These are phyloP conservation scores for Sugiyamaella neomexicana DNA, from an alignment of 1,139 yeast genomes.

Conservation along the genomic window DNA sequence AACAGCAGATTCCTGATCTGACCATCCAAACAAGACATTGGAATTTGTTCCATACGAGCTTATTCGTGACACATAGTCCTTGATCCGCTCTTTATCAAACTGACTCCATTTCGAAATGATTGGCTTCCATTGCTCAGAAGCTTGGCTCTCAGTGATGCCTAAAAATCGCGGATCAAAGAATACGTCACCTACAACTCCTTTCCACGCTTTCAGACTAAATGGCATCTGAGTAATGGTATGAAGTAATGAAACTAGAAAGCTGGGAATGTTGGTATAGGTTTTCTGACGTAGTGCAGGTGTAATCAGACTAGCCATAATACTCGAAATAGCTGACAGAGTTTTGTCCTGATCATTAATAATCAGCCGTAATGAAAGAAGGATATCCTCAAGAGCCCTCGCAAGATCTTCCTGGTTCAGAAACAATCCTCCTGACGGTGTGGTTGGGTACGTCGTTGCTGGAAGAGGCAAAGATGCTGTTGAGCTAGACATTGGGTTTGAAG, in stretches of 20 bases:
- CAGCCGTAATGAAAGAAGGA: slow-evolving; percentile 45
- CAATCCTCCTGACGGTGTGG: background rate
- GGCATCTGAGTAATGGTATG: slow-evolving; percentile 29
- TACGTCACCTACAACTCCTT: slow-evolving; percentile 41
- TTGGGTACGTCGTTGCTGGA: background rate
- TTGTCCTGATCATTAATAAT: slow-evolving; percentile 53
- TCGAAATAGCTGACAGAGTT: slow-evolving; percentile 43
- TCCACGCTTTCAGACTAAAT: slow-evolving; percentile 42
- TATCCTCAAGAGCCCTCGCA: slow-evolving; percentile 41
- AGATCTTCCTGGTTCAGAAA: slow-evolving; percentile 41
- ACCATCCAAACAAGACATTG: slow-evolving; percentile 63
- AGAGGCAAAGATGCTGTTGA: slow-evolving; percentile 17
- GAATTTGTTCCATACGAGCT: slow-evolving; percentile 53
- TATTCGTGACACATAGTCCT: slow-evolving; percentile 54
- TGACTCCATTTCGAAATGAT: slow-evolving; percentile 58
- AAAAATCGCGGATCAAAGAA: slow-evolving; percentile 47
- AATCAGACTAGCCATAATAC: slow-evolving; percentile 45
- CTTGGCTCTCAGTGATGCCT: slow-evolving; percentile 37
- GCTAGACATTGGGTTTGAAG: slow-evolving; percentile 15
- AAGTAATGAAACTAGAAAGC: slow-evolving; percentile 36
- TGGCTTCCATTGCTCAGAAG: slow-evolving; percentile 48
- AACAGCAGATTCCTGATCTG: slow-evolving; percentile 62
- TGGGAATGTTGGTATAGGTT: slow-evolving; percentile 18
- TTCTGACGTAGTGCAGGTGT: slow-evolving; percentile 47
- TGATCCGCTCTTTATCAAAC: slow-evolving; percentile 58